These are phyloP conservation scores for Sonneratia alba DNA, from an alignment of 345 rosid species.

Conservation along the genomic window DNA sequence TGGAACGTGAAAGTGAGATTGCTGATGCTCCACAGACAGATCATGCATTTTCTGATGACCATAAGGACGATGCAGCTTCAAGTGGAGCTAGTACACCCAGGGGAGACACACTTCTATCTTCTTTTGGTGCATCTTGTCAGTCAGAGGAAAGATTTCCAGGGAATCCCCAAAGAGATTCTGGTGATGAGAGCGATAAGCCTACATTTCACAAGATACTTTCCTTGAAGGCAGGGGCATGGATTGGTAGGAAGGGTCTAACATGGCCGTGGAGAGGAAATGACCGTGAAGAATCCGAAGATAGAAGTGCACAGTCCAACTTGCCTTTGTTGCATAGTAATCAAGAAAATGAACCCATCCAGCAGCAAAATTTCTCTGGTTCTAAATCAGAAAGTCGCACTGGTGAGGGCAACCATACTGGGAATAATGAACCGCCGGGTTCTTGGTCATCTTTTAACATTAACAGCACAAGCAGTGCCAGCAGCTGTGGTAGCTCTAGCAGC, in stretches of 20 bases:
- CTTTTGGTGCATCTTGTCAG: slow-evolving; percentile 53
- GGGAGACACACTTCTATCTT: slow-evolving; percentile 48
- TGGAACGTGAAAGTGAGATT: slow-evolving; percentile 65
- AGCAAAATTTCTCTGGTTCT: slow-evolving; percentile 27
- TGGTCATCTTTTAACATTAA: slow-evolving; percentile 78
- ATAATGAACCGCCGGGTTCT: slow-evolving; percentile 61
- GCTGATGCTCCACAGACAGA: slow-evolving; percentile 69
- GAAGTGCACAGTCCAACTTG: slow-evolving; percentile 37
- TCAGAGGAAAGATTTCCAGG: slow-evolving; percentile 38
- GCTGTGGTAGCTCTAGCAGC: slow-evolving; percentile 80
- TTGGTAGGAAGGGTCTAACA: slow-evolving; percentile 68
- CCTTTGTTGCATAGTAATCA: slow-evolving; percentile 53
- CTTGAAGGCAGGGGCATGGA: slow-evolving; percentile 83
- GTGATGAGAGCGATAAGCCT: slow-evolving; percentile 65
- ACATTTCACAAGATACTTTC: slow-evolving; percentile 58
- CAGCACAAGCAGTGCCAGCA: slow-evolving; percentile 91
- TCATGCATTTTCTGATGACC: slow-evolving; percentile 51
- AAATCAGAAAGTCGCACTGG: slow-evolving; percentile 36
- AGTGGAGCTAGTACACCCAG: slow-evolving; percentile 93
- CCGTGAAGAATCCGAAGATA: slow-evolving; percentile 52
- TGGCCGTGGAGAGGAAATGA: slow-evolving; percentile 98
- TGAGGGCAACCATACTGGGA: slow-evolving; percentile 41
- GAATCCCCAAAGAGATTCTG: slow-evolving; percentile 46
- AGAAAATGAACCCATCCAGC: slow-evolving; percentile 37
- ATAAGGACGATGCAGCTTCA: slow-evolving; percentile 71